phyloP scores from a whole-genome alignment of 1,139 yeast genomes.

The Lodderomyces pseudojiufengensis region DNA sequence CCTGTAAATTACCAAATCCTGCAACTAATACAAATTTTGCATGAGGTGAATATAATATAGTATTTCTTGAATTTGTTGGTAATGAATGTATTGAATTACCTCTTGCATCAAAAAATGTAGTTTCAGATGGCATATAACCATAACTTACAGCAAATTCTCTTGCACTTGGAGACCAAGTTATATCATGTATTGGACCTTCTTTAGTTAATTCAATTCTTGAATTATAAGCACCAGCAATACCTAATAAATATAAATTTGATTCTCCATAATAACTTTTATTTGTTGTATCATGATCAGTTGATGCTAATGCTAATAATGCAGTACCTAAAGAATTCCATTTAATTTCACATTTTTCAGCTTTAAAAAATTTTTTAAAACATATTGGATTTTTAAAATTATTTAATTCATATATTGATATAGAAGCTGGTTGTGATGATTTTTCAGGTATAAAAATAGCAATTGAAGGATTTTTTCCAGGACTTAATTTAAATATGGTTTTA shows the following conservation, averaged over 20 bases:
- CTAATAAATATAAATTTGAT: slow-evolving; percentile 84
- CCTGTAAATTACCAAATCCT: slow-evolving; percentile 97
- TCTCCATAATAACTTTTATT: slow-evolving; percentile 97
- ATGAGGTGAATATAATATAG: slow-evolving; percentile 89
- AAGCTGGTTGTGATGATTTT: slow-evolving; percentile 80
- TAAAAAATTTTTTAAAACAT: slow-evolving; percentile 84
- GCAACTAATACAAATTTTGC: slow-evolving; percentile 89
- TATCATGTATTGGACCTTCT: slow-evolving; percentile 97
- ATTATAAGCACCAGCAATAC: slow-evolving; percentile 90
- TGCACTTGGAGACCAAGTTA: slow-evolving; percentile 95
- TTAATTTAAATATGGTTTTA: slow-evolving; percentile 51
- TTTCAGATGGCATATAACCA: slow-evolving; percentile 97
- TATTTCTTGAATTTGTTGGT: slow-evolving; percentile 86
- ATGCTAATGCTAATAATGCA: slow-evolving; percentile 86
- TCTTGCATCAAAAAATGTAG: slow-evolving; percentile 90
- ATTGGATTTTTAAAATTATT: slow-evolving; percentile 76
- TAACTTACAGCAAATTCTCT: slow-evolving; percentile 96
- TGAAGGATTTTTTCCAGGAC: slow-evolving; percentile 91
- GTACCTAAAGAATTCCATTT: slow-evolving; percentile 96
- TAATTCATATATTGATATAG: slow-evolving; percentile 75
- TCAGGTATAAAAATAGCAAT: slow-evolving; percentile 91
- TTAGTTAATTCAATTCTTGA: slow-evolving; percentile 82
- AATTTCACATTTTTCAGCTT: slow-evolving; percentile 89
- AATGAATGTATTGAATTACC: slow-evolving; percentile 84
- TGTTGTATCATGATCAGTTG: slow-evolving; percentile 92